Percentiles rank a stretch among this genome's conserved stretches.
Evolutionary conservation across 495 filamentous ascomycete genomes (phyloP).

Genomic region (Penicillium parvum): DNA sequence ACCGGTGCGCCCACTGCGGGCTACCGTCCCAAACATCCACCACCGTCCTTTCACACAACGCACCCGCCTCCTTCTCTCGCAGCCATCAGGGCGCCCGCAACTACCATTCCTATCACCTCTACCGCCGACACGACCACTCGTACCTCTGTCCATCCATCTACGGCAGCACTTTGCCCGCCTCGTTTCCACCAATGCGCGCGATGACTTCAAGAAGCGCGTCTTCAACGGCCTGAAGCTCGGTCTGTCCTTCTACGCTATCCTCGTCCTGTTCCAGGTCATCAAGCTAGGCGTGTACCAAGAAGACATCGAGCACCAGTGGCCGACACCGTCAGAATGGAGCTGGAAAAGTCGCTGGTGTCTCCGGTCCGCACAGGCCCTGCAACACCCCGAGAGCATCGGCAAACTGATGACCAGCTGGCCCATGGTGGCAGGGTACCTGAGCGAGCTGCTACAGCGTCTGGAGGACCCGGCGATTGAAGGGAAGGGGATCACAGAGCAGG

Average conservation of each 20-base stretch:
- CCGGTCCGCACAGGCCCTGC: slow-evolving; percentile 52
- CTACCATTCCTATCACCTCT: slow-evolving; percentile 68
- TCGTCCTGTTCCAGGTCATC: slow-evolving; percentile 48
- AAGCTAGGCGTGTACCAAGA: slow-evolving; percentile 61
- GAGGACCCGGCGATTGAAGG: slow-evolving; percentile 66
- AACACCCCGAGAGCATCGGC: slow-evolving; percentile 48
- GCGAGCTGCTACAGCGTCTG: slow-evolving; percentile 52
- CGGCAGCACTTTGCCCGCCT: slow-evolving; percentile 60
- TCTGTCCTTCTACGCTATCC: slow-evolving; percentile 51
- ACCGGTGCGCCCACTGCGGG: slow-evolving; percentile 7
- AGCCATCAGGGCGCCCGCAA: slow-evolving; percentile 59
- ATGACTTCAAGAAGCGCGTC: slow-evolving; percentile 61
- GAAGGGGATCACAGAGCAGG: slow-evolving; percentile 52
- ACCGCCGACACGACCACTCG: slow-evolving; percentile 31
- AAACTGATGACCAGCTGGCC: slow-evolving; percentile 61
- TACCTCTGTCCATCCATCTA: slow-evolving; percentile 37
- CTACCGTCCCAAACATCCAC: slow-evolving; percentile 7
- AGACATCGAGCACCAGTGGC: slow-evolving; percentile 66
- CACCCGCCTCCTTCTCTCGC: slow-evolving; percentile 47
- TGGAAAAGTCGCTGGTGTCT: slow-evolving; percentile 57
- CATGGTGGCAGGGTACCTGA: slow-evolving; percentile 49
- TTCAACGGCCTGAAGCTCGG: slow-evolving; percentile 55
- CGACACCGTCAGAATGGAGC: slow-evolving; percentile 71
- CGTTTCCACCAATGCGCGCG: slow-evolving; percentile 70
- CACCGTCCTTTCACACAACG: slow-evolving; percentile 45